Evolutionary conservation across 2,329 filamentous ascomycete genomes (phyloP).

Genomic region (Parastagonospora avenae): DNA sequence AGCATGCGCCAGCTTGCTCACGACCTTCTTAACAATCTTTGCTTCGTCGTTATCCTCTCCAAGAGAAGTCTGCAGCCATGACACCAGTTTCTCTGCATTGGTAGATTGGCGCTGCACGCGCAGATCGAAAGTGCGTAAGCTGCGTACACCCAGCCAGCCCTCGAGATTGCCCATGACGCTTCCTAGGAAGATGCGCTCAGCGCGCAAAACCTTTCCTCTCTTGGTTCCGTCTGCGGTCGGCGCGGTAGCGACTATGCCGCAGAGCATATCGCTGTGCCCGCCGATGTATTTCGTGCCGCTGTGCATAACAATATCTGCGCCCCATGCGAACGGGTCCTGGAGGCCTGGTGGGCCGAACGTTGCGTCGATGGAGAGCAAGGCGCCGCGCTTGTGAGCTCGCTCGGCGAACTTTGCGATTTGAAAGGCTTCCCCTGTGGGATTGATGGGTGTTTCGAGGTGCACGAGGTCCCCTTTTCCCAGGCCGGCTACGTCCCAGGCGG

Average conservation of each 20-base stretch:
- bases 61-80: slow-evolving; percentile 68
- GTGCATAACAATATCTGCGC: slow-evolving; percentile 89
- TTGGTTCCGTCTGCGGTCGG: slow-evolving; percentile 36
- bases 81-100: slow-evolving; percentile 71
- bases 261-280: slow-evolving; percentile 91
- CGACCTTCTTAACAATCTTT: slow-evolving; percentile 56
- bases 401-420: slow-evolving; percentile 73
- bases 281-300: slow-evolving; percentile 95
- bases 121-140: slow-evolving; percentile 82
- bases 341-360: slow-evolving; percentile 93
- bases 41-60: slow-evolving; percentile 46
- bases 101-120: slow-evolving; percentile 77
- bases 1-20: slow-evolving; percentile 74
- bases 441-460: slow-evolving; percentile 91
- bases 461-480: slow-evolving; percentile 81
- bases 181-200: slow-evolving; percentile 78
- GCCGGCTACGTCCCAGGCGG: slow-evolving; percentile 66
- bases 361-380: slow-evolving; percentile 80
- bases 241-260: slow-evolving; percentile 76
- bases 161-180: slow-evolving; percentile 88
- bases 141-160: slow-evolving; percentile 88
- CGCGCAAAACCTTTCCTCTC: slow-evolving; percentile 57
- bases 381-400: slow-evolving; percentile 73
- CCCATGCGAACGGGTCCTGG: slow-evolving; percentile 80
- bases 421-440: slow-evolving; percentile 83